phyloP scores from a whole-genome alignment of 768 basidiomycete species.

The Favolaschia claudopus region DNA sequence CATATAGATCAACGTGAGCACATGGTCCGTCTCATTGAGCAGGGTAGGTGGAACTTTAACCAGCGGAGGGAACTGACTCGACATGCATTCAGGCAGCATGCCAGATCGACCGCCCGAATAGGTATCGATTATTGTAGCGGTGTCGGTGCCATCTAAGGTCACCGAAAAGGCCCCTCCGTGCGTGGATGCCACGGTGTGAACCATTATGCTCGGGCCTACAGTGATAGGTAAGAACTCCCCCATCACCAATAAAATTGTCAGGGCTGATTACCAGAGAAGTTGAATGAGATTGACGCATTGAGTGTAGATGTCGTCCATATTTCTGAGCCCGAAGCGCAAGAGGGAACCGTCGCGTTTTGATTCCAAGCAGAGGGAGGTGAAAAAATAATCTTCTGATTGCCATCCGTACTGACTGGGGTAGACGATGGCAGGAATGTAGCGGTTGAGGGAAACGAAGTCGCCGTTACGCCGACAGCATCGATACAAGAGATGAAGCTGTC shows the following conservation, averaged over 20 bases:
- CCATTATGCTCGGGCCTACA: constrained; percentile 30
- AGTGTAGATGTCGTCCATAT: constrained; percentile 21
- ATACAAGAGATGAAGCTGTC: constrained; percentile 17
- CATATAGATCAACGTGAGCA: neutral
- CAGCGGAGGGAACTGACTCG: neutral
- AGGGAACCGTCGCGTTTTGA: constrained; percentile 1
- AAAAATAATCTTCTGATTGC: constrained; percentile 8
- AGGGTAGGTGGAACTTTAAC: neutral
- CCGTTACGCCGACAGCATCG: constrained; percentile 26
- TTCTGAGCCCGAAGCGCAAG: constrained; percentile 1
- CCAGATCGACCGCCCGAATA: constrained; percentile 6
- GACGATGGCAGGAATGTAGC: constrained; percentile 23
- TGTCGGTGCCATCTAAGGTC: constrained; percentile 28
- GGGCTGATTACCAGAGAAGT: constrained; percentile 27
- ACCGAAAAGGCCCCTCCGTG: constrained; percentile 29
- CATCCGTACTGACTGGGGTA: constrained; percentile 7
- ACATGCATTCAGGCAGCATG: constrained; percentile 1
- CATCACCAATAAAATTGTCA: too few relatives aligned
- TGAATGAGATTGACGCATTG: constrained; percentile 29
- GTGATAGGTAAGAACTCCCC: too few relatives aligned
- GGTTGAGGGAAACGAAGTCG: constrained; percentile 24
- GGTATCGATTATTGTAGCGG: constrained; percentile 25
- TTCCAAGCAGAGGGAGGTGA: constrained; percentile 21
- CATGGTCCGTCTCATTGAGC: neutral
- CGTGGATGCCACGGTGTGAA: constrained; percentile 27